Evolutionary conservation across 345 rosid species (phyloP), one percentile per base, ranked within the genome.

Genomic region (Populus euphratica): DNA sequence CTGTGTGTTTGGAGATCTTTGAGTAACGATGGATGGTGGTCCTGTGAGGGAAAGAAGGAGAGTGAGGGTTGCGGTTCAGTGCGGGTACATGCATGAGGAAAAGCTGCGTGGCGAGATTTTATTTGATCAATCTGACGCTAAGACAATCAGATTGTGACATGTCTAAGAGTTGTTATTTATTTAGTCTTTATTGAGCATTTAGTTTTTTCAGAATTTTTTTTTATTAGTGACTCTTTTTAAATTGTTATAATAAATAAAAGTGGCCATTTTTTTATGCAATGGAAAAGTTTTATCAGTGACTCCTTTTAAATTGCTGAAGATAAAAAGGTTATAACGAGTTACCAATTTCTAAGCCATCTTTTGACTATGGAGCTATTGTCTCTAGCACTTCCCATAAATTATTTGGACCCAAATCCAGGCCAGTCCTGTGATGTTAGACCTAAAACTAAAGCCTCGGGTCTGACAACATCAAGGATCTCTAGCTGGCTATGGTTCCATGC

Each of bases 1-100:
- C 59, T 33, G 18, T 77, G 47, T 61, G 13, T 61, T 33, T 65
- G 25, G 66, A 74, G 82, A 79, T 62, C 75, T 47, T 49, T 1
- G 74, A 69, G 74, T 20, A 56, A 67, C 1, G 13, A 75, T 18
- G 65, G 74, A 62, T 9, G 64, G 63, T 64, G 70, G 43, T 56
- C 44, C 33, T 68, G 49, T 23, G 77, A 67, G 70, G 17, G 44
- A 54, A 70, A 65, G 39, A 68, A 35, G 43, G 13, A 17, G 27
- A 29, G 68, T 3, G 73, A 68, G 78, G 36, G 72, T 31, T 33
- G 71, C 29, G 67, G 10, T 70, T 62, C 12, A 23, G 38, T 74
- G 75, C 3, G 70, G 78, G 21, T 12, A 14, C 41, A 0, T 21
- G 0, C 54, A 69, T 11, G 35, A n/a, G 18, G 16, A 31, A 3